These are phyloP conservation scores for Camelina neglecta DNA, from an alignment of 345 rosid genomes.

Conservation along the genomic window DNA sequence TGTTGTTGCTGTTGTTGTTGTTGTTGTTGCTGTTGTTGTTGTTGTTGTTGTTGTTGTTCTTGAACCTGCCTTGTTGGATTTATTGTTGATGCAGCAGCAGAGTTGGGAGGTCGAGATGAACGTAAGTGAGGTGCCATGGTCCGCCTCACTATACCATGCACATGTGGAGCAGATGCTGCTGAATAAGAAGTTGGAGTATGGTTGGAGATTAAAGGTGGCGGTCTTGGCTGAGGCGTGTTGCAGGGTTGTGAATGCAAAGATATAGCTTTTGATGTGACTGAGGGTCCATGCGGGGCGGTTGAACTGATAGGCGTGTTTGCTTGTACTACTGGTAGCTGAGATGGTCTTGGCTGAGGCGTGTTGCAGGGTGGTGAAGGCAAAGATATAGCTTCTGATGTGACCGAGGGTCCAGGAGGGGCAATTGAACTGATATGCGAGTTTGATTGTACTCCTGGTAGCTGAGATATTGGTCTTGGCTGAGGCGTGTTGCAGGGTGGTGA, in stretches of 20 bases:
- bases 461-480: slow-evolving; percentile 17
- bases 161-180: background rate
- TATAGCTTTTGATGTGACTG: slow-evolving; percentile 20
- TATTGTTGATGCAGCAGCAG: background rate
- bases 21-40: background rate
- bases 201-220: slow-evolving; percentile 35
- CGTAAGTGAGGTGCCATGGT: slow-evolving; percentile 38
- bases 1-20: background rate
- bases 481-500: background rate
- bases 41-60: background rate
- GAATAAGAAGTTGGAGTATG: slow-evolving; percentile 19
- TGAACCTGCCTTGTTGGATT: slow-evolving; percentile 10
- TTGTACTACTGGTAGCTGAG: too few relatives aligned
- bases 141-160: slow-evolving; percentile 6
- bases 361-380: background rate
- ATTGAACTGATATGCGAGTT: background rate
- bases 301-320: background rate
- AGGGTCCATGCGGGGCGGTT: background rate
- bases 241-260: background rate
- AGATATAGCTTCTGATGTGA: slow-evolving; percentile 22
- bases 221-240: slow-evolving; percentile 23
- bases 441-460: too few relatives aligned
- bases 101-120: slow-evolving; percentile 21
- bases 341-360: slow-evolving; percentile 21
- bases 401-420: background rate